Base-by-base conservation (phyloP, 2,329 filamentous ascomycete species). In the Amauroascus verrucosus region DNA sequence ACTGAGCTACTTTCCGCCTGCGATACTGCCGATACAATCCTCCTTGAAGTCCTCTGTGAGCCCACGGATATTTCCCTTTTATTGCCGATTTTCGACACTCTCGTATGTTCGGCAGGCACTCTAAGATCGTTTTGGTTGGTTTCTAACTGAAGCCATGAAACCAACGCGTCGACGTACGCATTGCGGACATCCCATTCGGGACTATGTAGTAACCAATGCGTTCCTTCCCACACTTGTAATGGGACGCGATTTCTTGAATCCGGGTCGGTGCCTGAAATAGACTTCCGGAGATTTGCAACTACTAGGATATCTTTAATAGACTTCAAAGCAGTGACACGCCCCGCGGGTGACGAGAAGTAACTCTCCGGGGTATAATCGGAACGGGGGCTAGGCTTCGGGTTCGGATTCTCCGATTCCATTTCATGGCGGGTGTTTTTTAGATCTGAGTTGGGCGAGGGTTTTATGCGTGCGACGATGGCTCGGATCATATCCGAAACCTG, bases 401-500 rank as follows among this genome's bases (percentile, higher is more conserved):
- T 47, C 18, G 13, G 47, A 2, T 77, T 75, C 56, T 80, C 75
- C 44, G 56, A 52, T 9, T 75, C 75, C 30, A 73, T 71, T 3
- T 72, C 72, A n/a, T 46, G 40, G 6, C 35, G 24, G 13, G 69
- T 64, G 41, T 67, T 68, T 4, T 74, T 64, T 13, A 73, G 66
- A 14, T 72, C 71, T 2, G 76, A 72, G 37, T 65, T 57, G 1
- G 46, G 20, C 9, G 74, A 72, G 2, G 89, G 87, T 67, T 86
- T 93, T 28, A 97, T 76, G 18, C 88, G 84, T 28, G 80, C 73
- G 14, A 97, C 72, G 43, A 97, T 84, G 0, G 88, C 82, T 18
- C 83, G 79, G 49, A 96, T 82, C 88, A 97, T 96, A 68, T 98
- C 93, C 1, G 86, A 83, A 53, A 97, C 88, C 68, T 98, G 93